Evolutionary conservation across 148 eudicot genomes (phyloP).

Genomic region (Spergularia bocconei): DNA sequence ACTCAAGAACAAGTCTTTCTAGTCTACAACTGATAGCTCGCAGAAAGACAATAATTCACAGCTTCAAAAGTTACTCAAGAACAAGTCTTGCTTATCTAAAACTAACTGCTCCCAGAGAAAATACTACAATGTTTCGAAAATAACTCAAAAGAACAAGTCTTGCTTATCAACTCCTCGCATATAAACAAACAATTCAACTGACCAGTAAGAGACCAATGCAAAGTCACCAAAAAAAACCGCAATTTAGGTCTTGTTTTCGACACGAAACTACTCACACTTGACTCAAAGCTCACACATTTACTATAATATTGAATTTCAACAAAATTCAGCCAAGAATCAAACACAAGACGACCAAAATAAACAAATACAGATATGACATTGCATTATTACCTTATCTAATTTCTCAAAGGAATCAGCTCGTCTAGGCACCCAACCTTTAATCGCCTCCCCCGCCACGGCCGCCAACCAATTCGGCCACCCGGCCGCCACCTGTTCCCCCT

Average conservation of each 20-base stretch:
- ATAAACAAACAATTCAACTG: slow-evolving; percentile 1
- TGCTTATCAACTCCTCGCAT: not conserved
- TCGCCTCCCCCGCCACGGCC: slow-evolving; percentile 81
- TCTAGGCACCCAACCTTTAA: slow-evolving; percentile 78
- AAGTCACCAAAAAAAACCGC: not conserved
- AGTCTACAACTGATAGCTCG: not conserved
- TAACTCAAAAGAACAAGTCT: not conserved
- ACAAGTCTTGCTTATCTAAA: not conserved
- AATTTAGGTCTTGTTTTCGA: not conserved
- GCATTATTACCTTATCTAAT: slow-evolving; percentile 55
- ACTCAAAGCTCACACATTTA: too few species aligned
- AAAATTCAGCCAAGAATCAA: not conserved
- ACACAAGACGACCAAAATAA: too few species aligned
- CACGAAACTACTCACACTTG: too few species aligned
- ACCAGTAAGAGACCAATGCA: not conserved
- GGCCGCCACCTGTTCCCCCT: slow-evolving; percentile 81
- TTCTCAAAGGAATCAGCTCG: slow-evolving; percentile 86
- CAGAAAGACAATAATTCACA: too few species aligned
- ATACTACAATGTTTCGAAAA: too few species aligned
- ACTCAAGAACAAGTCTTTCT: not conserved
- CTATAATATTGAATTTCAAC: not conserved
- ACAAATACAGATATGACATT: not conserved
- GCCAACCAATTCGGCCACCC: slow-evolving; percentile 93
- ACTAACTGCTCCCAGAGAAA: too few species aligned
- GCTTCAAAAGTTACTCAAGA: too few species aligned